A percentile compares a stretch with the other conserved stretches of the same genome.
These are phyloP conservation scores for Sporothrix schenckii DNA, from an alignment of 2,329 filamentous ascomycete genomes.

Conservation along the genomic window DNA sequence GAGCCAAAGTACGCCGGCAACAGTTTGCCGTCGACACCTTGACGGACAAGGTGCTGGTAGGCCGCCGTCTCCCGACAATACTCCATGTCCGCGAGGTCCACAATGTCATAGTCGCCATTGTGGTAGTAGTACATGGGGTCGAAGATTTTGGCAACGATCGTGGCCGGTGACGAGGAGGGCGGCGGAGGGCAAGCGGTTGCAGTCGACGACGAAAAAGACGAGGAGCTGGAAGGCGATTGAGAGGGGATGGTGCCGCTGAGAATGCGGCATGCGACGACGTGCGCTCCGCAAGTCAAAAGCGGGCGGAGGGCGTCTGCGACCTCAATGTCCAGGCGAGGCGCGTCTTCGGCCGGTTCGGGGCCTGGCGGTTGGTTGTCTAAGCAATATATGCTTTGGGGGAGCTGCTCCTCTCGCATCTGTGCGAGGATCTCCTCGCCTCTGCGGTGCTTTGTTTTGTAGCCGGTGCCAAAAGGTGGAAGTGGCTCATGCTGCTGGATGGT, in stretches of 20 bases:
- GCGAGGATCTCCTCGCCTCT: slow-evolving; percentile 27
- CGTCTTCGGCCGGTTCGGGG: slow-evolving; percentile 21
- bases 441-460: slow-evolving; percentile 32
- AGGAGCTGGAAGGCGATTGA: background rate
- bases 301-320: slow-evolving; percentile 31
- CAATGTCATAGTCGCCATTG: slow-evolving; percentile 33
- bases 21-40: slow-evolving; percentile 33
- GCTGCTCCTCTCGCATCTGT: slow-evolving; percentile 32
- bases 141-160: slow-evolving; percentile 35
- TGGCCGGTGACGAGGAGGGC: background rate
- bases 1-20: slow-evolving; percentile 34
- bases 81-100: slow-evolving; percentile 35
- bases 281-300: slow-evolving; percentile 22
- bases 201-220: background rate
- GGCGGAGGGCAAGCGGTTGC: background rate
- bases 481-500: slow-evolving; percentile 30
- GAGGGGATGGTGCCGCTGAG: background rate
- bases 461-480: slow-evolving; percentile 32
- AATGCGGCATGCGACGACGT: slow-evolving; percentile 32
- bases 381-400: slow-evolving; percentile 35
- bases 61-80: slow-evolving; percentile 35
- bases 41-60: slow-evolving; percentile 31
- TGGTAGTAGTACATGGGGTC: slow-evolving; percentile 36
- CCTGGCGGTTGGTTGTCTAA: slow-evolving; percentile 32
- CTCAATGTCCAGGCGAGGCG: slow-evolving; percentile 16